Base-by-base conservation (phyloP, 2,329 filamentous ascomycete species). In the Aurifilum marmelostoma region DNA sequence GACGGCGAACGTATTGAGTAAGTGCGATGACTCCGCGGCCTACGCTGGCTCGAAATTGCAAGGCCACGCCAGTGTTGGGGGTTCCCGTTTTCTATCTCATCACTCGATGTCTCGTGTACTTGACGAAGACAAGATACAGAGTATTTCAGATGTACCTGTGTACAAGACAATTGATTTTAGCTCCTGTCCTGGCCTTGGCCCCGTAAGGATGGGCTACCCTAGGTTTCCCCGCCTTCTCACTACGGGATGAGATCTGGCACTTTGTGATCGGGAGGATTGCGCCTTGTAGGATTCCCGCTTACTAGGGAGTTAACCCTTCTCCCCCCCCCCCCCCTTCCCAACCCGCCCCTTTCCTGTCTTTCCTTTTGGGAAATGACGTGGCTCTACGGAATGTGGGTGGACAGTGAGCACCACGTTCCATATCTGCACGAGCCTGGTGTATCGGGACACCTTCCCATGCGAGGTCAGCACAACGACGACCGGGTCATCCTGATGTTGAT, bases 221-320 rank as follows among this genome's bases (percentile, higher is more conserved):
- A 14, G 47, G 62, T 37, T 64, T 54, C 62, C 43, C 62, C 27
- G 62, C 62, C 62, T 64, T 37, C 29, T 54, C 32, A 41, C 34
- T 16, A n/a, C 34, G 59, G 27, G 27, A 64, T n/a, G 47, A 37
- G 62, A 54, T 64, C 62, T 64, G 24, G 62, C 62, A 52, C 29
- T 34, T 62, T 39, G 8, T 47, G 56, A 56, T 59, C 24, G 39
- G 37, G 18, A 64, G 39, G 62, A 37, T 47, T 65, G 62, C 65
- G 66, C 66, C 68, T 63, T 65, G 43, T 39, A 52, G 58, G 18
- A 65, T 70, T 56, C 27, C 16, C 68, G 65, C 29, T 59, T 16
- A 32, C 61, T 21, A 39, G 32, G 58, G 24, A 24, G 18, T 1
- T 37, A 18, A n/a, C 21, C 21, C 5, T 37, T 14, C 8, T 9